These are phyloP conservation scores for Calonectria pseudoreteaudii DNA, from an alignment of 2,329 filamentous ascomycete genomes.

Conservation along the genomic window DNA sequence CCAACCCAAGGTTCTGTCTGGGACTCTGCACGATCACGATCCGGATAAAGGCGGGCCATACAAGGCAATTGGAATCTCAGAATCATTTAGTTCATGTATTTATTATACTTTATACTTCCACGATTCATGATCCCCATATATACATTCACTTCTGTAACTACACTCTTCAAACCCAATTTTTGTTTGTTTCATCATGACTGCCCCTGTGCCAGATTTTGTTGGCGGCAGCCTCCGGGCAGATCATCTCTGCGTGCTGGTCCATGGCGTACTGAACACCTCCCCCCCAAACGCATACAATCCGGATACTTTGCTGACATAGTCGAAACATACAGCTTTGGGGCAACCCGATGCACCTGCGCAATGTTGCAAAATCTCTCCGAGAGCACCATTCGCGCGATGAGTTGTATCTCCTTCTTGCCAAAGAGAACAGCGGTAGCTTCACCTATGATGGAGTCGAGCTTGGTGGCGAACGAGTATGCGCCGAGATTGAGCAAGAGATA, in stretches of 20 bases:
- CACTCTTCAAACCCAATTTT: not conserved
- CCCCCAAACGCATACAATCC: constrained; percentile 29
- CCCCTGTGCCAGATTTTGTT: constrained; percentile 49
- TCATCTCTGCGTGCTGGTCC: constrained; percentile 82
- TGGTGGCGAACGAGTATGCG: constrained; percentile 74
- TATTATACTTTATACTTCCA: not conserved
- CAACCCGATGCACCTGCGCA: constrained; percentile 78
- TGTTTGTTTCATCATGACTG: constrained; percentile 29
- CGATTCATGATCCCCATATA: not conserved
- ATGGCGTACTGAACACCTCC: constrained; percentile 69
- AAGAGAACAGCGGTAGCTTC: constrained; percentile 79
- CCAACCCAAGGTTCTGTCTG: constrained; percentile 11
- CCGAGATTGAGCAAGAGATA: constrained; percentile 75
- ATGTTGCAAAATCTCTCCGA: constrained; percentile 74
- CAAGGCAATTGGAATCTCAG: constrained; percentile 15
- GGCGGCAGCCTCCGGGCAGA: constrained; percentile 68
- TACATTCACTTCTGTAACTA: not conserved
- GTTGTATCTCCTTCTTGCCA: constrained; percentile 77
- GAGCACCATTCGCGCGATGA: constrained; percentile 70
- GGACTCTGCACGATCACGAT: constrained; percentile 10
- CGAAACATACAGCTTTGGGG: constrained; percentile 74
- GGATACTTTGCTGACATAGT: constrained; percentile 32
- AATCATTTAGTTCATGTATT: not conserved
- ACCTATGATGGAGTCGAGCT: constrained; percentile 78
- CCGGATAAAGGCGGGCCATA: constrained; percentile 11